Percentiles rank a stretch among this genome's conserved stretches.
These are phyloP conservation scores for Rhizophora mangle DNA, from an alignment of 345 rosid species.

Conservation along the genomic window DNA sequence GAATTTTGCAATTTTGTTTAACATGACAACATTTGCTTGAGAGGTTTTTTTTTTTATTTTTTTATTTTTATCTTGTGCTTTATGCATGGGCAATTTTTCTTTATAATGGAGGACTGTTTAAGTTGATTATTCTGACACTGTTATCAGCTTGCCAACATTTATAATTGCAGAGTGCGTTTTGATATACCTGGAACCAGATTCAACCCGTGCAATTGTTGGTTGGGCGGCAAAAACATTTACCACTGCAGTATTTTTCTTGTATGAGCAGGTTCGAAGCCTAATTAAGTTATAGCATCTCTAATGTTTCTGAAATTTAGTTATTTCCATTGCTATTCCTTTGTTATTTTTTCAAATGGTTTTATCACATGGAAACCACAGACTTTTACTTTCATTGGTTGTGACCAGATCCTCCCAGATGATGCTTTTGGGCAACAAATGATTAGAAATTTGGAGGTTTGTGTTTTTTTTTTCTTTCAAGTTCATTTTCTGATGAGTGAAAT, in stretches of 20 bases:
- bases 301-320: constrained; percentile 2
- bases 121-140: constrained; percentile 48
- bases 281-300: not conserved
- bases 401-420: constrained; percentile 92
- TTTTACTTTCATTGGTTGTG: constrained; percentile 14
- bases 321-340: not conserved
- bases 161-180: constrained; percentile 98
- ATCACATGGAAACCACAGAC: not conserved
- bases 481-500: not conserved
- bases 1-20: too few species aligned
- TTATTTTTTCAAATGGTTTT: constrained; percentile 7
- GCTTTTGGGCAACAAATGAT: constrained; percentile 99
- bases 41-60: not conserved
- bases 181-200: constrained; percentile 92
- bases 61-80: not conserved
- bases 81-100: constrained; percentile 15
- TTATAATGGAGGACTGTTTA: constrained; percentile 20
- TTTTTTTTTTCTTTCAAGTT: not conserved
- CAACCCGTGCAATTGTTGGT: constrained; percentile 65
- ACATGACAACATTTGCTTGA: too few species aligned
- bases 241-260: constrained; percentile 79
- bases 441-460: constrained; percentile 80
- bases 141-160: constrained; percentile 95
- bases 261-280: constrained; percentile 72
- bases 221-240: constrained; percentile 81